Percentiles rank a stretch among this genome's conserved stretches.
These are phyloP conservation scores for Kurtzmaniella natalensis DNA, from an alignment of 1,139 yeast genomes.

Conservation along the genomic window DNA sequence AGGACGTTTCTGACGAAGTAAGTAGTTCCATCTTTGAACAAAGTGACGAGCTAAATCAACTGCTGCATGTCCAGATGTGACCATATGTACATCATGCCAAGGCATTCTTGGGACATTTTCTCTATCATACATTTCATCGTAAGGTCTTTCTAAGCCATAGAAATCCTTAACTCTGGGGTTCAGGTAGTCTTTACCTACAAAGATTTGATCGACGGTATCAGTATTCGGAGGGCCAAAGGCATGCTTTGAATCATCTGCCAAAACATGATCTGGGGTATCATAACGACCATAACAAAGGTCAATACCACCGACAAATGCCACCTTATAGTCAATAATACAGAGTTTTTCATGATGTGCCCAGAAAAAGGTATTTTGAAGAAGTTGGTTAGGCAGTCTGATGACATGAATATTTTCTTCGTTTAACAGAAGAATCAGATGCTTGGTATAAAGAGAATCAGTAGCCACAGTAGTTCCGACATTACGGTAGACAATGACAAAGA, in stretches of 20 bases:
- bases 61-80: slow-evolving; percentile 93
- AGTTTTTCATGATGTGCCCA: slow-evolving; percentile 99
- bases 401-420: slow-evolving; percentile 83
- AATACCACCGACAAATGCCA: slow-evolving; percentile 92
- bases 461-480: slow-evolving; percentile 93
- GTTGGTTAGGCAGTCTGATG: slow-evolving; percentile 91
- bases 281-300: slow-evolving; percentile 94
- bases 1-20: slow-evolving; percentile 88
- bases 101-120: slow-evolving; percentile 88
- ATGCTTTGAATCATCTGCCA: slow-evolving; percentile 64
- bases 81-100: slow-evolving; percentile 99
- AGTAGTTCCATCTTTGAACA: slow-evolving; percentile 96
- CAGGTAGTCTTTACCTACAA: slow-evolving; percentile 97
- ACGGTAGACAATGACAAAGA: slow-evolving; percentile 89
- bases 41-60: slow-evolving; percentile 91
- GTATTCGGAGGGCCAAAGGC: slow-evolving; percentile 34
- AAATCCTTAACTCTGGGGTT: slow-evolving; percentile 94
- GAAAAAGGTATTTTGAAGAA: slow-evolving; percentile 86
- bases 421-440: slow-evolving; percentile 82
- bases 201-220: slow-evolving; percentile 55
- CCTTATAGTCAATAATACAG: slow-evolving; percentile 79
- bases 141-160: slow-evolving; percentile 74
- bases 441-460: slow-evolving; percentile 90
- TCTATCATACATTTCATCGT: slow-evolving; percentile 90
- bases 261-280: slow-evolving; percentile 94